Evolutionary conservation across 2,329 filamentous ascomycete species (phyloP).

Genomic region (Chaetomiaceae sp.): DNA sequence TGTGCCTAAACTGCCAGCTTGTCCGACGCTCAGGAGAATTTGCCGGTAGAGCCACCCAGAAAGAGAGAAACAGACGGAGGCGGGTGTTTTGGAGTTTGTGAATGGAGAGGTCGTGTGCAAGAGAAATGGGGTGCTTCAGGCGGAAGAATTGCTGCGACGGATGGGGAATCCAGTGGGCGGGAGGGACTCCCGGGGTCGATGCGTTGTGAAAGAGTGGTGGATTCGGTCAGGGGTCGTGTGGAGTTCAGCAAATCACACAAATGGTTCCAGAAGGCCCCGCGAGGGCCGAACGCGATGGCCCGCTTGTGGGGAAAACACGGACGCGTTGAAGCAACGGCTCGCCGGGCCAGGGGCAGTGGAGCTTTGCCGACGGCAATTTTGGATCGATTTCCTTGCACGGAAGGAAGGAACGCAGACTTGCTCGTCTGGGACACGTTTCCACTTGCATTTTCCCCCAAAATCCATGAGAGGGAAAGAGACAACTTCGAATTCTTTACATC

Average conservation of each 20-base stretch:
- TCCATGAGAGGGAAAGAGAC: too few species aligned
- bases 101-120: conserved; percentile 6
- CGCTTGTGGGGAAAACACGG: conserved; percentile 15
- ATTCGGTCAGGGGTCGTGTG: conserved; percentile 13
- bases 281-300: conserved; percentile 15
- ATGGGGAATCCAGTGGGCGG: conserved; percentile 7
- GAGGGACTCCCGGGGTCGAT: conserved; percentile 5
- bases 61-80: not conserved
- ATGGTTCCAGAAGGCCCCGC: conserved; percentile 16
- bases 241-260: conserved; percentile 14
- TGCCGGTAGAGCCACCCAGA: not conserved
- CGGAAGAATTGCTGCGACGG: conserved; percentile 27
- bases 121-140: conserved; percentile 22
- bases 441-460: too few species aligned
- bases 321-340: conserved; percentile 14
- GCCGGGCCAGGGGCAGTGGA: conserved; percentile 1
- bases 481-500: too few species aligned
- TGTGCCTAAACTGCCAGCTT: not conserved
- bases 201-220: conserved; percentile 1
- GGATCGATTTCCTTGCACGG: not conserved
- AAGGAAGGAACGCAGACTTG: too few species aligned
- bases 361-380: not conserved
- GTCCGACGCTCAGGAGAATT: conserved; percentile 4
- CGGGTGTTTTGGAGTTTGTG: conserved; percentile 3
- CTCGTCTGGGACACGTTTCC: too few species aligned